phyloP scores from a whole-genome alignment of 2,329 filamentous ascomycete genomes.

The Bimuria novae-zelandiae region DNA sequence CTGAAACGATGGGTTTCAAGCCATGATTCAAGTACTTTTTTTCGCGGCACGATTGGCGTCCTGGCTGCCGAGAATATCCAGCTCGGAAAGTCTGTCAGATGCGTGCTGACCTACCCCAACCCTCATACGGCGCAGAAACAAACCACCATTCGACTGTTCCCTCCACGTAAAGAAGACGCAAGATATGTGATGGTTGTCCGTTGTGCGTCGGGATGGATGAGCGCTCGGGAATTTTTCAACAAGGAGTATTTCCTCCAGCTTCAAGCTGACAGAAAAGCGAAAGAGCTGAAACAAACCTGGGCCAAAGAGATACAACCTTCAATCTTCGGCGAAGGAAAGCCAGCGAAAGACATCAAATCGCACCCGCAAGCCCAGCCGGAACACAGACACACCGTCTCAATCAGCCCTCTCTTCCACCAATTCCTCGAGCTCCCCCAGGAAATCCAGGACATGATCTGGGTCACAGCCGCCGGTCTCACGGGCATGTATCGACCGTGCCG shows the following conservation, averaged over 20 bases:
- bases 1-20: constrained; percentile 31
- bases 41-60: constrained; percentile 35
- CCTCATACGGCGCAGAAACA: constrained; percentile 22
- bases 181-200: constrained; percentile 33
- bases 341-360: neutral
- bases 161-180: constrained; percentile 17
- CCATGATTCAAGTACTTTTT: constrained; percentile 36
- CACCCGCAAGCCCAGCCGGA: neutral
- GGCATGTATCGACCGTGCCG: constrained; percentile 19
- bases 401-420: constrained; percentile 35
- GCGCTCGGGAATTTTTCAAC: constrained; percentile 34
- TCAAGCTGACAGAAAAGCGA: constrained; percentile 4
- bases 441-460: constrained; percentile 35
- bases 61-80: constrained; percentile 16
- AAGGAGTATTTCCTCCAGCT: constrained; percentile 28
- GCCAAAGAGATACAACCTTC: neutral
- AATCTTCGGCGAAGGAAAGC: neutral
- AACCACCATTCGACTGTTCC: constrained; percentile 34
- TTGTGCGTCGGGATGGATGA: constrained; percentile 36
- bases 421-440: constrained; percentile 33
- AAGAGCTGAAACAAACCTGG: neutral
- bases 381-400: constrained; percentile 23
- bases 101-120: constrained; percentile 25
- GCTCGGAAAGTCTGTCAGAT: constrained; percentile 34
- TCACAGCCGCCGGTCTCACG: constrained; percentile 22